Evolutionary conservation across 176 grass and related monocot genomes (phyloP).

Genomic region (Microstegium vimineum): DNA sequence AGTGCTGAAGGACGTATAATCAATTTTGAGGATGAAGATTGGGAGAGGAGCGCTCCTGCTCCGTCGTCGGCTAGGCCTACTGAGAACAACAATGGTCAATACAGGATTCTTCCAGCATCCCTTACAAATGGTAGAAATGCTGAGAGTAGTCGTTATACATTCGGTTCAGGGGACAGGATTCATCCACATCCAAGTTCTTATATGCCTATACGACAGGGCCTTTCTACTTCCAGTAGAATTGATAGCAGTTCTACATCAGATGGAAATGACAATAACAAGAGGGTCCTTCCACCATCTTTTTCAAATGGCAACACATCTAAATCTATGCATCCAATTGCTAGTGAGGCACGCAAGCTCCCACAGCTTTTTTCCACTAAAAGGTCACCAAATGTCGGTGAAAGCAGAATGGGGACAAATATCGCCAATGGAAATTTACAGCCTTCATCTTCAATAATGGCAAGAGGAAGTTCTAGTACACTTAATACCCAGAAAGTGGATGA

Average conservation of each 20-base stretch:
- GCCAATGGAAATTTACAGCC: constrained; percentile 20
- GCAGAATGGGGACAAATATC: constrained; percentile 20
- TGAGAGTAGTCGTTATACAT: constrained; percentile 1
- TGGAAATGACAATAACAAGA: constrained; percentile 33
- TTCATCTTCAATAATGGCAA: constrained; percentile 35
- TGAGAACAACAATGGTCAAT: constrained; percentile 33
- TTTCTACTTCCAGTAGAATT: constrained; percentile 21
- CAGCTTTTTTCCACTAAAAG: constrained; percentile 18
- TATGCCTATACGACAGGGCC: not conserved
- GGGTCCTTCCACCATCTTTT: constrained; percentile 33
- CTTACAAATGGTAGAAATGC: constrained; percentile 29
- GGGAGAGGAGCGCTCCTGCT: constrained; percentile 16
- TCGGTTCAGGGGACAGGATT: constrained; percentile 14
- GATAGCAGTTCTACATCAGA: constrained; percentile 17
- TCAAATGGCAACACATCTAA: constrained; percentile 29
- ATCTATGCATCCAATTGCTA: constrained; percentile 25
- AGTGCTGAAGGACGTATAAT: constrained; percentile 14
- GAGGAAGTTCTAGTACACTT: constrained; percentile 11
- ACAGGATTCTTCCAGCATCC: constrained; percentile 52
- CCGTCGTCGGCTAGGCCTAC: constrained; percentile 21
- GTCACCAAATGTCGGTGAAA: constrained; percentile 22
- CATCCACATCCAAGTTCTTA: constrained; percentile 30
- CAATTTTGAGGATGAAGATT: constrained; percentile 28
- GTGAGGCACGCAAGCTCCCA: constrained; percentile 12
- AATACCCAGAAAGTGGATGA: constrained; percentile 10